phyloP scores from a whole-genome alignment of 2,329 filamentous ascomycete genomes.

The Dactylonectria estremocensis region DNA sequence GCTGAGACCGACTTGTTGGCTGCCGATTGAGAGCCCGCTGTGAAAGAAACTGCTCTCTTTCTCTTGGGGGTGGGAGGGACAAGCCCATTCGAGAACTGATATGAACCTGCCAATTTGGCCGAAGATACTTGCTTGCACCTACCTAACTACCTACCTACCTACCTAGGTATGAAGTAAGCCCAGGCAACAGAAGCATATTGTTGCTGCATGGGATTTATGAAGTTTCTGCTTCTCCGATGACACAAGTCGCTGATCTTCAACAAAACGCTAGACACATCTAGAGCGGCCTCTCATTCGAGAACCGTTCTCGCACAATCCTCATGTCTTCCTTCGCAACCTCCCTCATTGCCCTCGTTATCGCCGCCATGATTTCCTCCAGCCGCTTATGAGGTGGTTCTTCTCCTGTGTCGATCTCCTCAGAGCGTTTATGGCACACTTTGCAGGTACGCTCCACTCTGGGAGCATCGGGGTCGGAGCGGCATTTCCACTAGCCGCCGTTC shows the following conservation, averaged over 20 bases:
- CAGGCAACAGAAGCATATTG: too few relatives aligned
- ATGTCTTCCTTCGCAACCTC: conserved; percentile 30
- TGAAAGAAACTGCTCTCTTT: too few relatives aligned
- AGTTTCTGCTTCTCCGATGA: too few relatives aligned
- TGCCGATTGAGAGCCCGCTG: too few relatives aligned
- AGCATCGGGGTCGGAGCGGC: conserved; percentile 40
- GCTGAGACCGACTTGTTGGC: too few relatives aligned
- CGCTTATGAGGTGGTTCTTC: conserved; percentile 11
- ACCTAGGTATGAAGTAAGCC: too few relatives aligned
- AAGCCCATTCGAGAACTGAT: too few relatives aligned
- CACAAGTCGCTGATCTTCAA: background rate
- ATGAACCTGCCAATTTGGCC: too few relatives aligned
- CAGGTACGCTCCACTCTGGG: conserved; percentile 38
- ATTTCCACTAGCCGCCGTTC: conserved; percentile 49
- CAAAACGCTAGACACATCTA: background rate
- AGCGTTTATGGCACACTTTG: conserved; percentile 27
- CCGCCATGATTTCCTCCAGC: conserved; percentile 22
- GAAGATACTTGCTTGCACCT: too few relatives aligned
- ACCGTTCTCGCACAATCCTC: background rate
- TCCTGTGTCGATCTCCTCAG: background rate
- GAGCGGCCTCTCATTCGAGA: background rate
- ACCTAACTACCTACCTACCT: too few relatives aligned
- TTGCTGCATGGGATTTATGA: too few relatives aligned
- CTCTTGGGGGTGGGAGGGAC: too few relatives aligned
- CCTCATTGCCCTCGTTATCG: conserved; percentile 38